Base-by-base conservation (phyloP, 441 rosid genomes). In the Gossypium lobatum region DNA sequence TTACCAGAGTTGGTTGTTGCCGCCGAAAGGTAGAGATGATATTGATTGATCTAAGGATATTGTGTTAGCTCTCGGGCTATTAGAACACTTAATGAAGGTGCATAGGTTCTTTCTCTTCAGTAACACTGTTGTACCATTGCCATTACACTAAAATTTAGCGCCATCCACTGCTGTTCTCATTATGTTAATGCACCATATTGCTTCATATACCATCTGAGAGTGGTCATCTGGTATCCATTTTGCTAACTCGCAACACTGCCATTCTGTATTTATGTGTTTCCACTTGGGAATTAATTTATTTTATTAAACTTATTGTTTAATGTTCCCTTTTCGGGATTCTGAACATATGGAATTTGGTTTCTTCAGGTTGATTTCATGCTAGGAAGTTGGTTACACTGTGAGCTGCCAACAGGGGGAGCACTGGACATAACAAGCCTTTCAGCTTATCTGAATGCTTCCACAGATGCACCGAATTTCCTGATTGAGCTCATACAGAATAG, bases 351-450 rank as follows among this genome's bases (percentile, higher is more conserved):
- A 21, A 23, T 13, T 8, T 2, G 46, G 50, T 23, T 63, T 57
- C 72, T 21, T 9, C 88, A 93, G 98, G 88, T 92, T 45, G 95
- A 93, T 87, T 87, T 92, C 82, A 76, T 89, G 66, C 70, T 92
- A 77, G 97, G 92, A 78, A 89, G 96, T 81, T 93, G 96, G 97
- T 66, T 93, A 68, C 89, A 89, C 75, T 80, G 87, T 73, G 80
- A 85, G 76, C 86, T 92, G 28, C 95, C 93, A 72, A 88, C 85
- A 17, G 97, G 98, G 0, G 89, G 77, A 76, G 85, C 85, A 23
- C 79, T 92, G 76, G 87, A 88, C 85, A 90, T 92, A 74, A 88
- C 96, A 65, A 92, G 91, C 80, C 84, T 92, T 62, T 86, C 92
- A 18, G 87, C 77, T 39, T 89, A 87, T 79, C 81, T 92, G 67